Evolutionary conservation across 352 stramenopile genomes (phyloP).

Genomic region (Globisporangium solare): DNA sequence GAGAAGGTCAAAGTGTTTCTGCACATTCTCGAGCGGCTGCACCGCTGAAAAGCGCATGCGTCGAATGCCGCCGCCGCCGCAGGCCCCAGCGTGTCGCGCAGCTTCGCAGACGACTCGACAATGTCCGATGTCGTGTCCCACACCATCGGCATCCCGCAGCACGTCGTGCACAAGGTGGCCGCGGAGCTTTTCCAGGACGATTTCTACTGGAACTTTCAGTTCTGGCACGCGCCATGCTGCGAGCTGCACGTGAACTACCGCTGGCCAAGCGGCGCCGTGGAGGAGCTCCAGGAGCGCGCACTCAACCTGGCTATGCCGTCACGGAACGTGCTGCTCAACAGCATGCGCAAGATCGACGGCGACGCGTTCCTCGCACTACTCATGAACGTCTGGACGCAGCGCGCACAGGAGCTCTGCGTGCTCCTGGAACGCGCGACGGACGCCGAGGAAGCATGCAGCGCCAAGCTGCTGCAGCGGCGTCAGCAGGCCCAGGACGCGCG

Average conservation of each 20-base stretch:
- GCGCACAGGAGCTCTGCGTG: conserved; percentile 36
- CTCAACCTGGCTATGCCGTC: conserved; percentile 35
- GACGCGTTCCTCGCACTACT: conserved; percentile 70
- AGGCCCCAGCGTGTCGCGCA: conserved; percentile 15
- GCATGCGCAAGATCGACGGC: conserved; percentile 66
- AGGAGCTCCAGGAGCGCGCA: conserved; percentile 61
- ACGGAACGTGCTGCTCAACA: conserved; percentile 48
- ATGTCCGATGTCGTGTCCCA: conserved; percentile 62
- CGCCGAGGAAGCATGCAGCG: conserved; percentile 32
- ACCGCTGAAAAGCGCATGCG: conserved; percentile 37
- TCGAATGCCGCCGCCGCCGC: not conserved
- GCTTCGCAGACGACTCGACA: conserved; percentile 22
- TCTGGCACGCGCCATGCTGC: conserved; percentile 53
- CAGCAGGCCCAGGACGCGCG: conserved; percentile 37
- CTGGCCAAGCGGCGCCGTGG: conserved; percentile 42
- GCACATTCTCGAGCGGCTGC: conserved; percentile 54
- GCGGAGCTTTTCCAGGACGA: conserved; percentile 67
- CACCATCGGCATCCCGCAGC: conserved; percentile 57
- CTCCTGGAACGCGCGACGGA: conserved; percentile 60
- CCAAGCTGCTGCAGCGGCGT: conserved; percentile 21
- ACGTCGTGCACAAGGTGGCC: conserved; percentile 51
- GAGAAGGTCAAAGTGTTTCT: conserved; percentile 70
- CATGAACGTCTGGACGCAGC: conserved; percentile 55
- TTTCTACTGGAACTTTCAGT: conserved; percentile 78
- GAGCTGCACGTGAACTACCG: conserved; percentile 50